These are phyloP conservation scores for Colletotrichum lini DNA, from an alignment of 2,329 filamentous ascomycete genomes.

Conservation along the genomic window DNA sequence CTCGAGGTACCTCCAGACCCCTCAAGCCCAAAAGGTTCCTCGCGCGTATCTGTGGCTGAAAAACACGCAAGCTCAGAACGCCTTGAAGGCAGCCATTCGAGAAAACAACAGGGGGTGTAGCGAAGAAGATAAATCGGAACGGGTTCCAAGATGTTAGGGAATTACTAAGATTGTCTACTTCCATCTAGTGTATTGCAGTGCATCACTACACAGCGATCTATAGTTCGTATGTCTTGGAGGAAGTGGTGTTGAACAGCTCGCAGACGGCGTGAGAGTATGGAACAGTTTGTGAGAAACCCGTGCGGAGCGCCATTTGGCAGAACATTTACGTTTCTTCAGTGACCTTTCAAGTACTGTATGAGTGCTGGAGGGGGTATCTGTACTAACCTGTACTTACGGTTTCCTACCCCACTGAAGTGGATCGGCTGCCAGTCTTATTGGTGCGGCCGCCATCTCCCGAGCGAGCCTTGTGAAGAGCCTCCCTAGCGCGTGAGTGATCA, in stretches of 20 bases:
- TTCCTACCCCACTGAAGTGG: constrained; percentile 8
- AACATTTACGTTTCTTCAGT: constrained; percentile 30
- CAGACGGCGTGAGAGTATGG: constrained; percentile 11
- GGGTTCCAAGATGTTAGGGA: not conserved
- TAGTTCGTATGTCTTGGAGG: constrained; percentile 18
- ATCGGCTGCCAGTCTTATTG: constrained; percentile 24
- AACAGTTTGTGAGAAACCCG: not conserved
- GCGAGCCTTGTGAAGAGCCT: constrained; percentile 27
- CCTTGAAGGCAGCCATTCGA: not conserved
- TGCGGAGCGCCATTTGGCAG: not conserved
- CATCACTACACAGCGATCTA: constrained; percentile 16
- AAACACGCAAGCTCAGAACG: constrained; percentile 9
- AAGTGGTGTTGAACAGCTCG: constrained; percentile 25
- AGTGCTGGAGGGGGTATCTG: not conserved
- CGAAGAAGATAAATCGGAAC: constrained; percentile 25
- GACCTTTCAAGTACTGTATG: constrained; percentile 9
- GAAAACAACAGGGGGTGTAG: not conserved
- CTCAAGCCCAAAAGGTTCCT: constrained; percentile 1
- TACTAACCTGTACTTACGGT: constrained; percentile 6
- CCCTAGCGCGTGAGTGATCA: constrained; percentile 28
- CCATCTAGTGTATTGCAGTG: constrained; percentile 8
- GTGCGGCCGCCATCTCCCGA: constrained; percentile 24
- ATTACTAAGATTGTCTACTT: not conserved
- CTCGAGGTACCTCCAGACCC: not conserved
- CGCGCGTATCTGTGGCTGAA: constrained; percentile 21